A percentile compares a stretch with the other conserved stretches of the same genome.
Evolutionary conservation across 2,329 filamentous ascomycete species (phyloP).

Genomic region (Paecilomyces niveus): DNA sequence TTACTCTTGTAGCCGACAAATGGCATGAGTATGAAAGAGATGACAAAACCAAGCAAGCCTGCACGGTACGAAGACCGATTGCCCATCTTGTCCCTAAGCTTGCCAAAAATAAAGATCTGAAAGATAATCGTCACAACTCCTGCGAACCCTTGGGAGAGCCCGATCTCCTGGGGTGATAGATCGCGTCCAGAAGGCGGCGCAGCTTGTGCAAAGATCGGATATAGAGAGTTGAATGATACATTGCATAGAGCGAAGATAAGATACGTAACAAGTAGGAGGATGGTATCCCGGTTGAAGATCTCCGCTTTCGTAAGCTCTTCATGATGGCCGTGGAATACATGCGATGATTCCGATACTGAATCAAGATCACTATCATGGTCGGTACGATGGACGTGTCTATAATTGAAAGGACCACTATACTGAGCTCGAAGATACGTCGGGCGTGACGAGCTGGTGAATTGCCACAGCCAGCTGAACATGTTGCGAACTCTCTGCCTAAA

Average conservation of each 20-base stretch:
- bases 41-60: slow-evolving; percentile 69
- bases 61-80: slow-evolving; percentile 79
- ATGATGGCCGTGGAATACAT: slow-evolving; percentile 27
- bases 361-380: slow-evolving; percentile 39
- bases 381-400: slow-evolving; percentile 6
- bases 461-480: slow-evolving; percentile 63
- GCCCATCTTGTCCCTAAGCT: slow-evolving; percentile 68
- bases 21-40: slow-evolving; percentile 82
- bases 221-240: slow-evolving; percentile 90
- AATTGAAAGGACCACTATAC: slow-evolving; percentile 18
- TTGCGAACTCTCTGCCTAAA: slow-evolving; percentile 52
- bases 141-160: slow-evolving; percentile 75
- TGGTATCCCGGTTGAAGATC: slow-evolving; percentile 70
- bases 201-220: slow-evolving; percentile 83
- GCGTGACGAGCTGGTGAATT: slow-evolving; percentile 53
- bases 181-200: slow-evolving; percentile 67
- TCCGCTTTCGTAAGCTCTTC: slow-evolving; percentile 49
- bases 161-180: slow-evolving; percentile 72
- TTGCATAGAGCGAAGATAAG: slow-evolving; percentile 91
- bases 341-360: slow-evolving; percentile 36
- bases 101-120: slow-evolving; percentile 78
- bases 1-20: slow-evolving; percentile 74
- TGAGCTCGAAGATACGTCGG: slow-evolving; percentile 52
- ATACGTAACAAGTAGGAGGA: slow-evolving; percentile 76
- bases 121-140: slow-evolving; percentile 82